Conservation (phyloP, 441 rosid species). For the Jatropha multifida region DNA sequence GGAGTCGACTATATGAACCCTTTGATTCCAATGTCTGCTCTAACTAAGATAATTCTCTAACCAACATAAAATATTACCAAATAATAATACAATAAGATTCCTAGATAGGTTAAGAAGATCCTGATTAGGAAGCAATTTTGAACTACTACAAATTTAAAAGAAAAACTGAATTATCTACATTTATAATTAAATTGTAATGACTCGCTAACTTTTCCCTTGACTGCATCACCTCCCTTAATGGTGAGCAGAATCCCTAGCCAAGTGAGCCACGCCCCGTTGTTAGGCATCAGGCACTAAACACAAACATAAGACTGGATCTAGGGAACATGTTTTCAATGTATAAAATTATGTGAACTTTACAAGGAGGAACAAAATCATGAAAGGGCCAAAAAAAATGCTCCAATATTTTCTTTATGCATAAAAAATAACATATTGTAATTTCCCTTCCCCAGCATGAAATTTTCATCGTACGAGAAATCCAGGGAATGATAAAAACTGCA, state of each 20-base stretch:
- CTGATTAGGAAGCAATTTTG: not conserved
- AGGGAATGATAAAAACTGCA: constrained; percentile 3
- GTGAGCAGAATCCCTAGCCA: not conserved
- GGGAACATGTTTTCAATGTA: not conserved
- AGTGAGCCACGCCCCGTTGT: not conserved
- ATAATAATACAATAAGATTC: too few relatives aligned
- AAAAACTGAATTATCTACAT: not conserved
- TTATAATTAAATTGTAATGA: not conserved
- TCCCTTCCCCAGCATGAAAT: not conserved
- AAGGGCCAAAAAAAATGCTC: not conserved
- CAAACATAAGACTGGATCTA: not conserved
- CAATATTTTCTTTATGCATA: not conserved
- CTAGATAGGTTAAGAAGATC: not conserved
- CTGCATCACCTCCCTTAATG: not conserved
- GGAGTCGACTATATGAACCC: too few relatives aligned
- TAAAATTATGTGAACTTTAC: not conserved
- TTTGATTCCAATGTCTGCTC: too few relatives aligned
- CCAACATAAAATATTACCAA: not conserved
- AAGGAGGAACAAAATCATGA: not conserved
- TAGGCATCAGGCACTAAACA: not conserved
- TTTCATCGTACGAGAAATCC: not conserved
- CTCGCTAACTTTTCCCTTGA: not conserved
- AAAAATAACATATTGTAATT: not conserved
- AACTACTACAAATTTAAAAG: not conserved
- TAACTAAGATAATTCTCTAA: not conserved